Evolutionary conservation across 257 asterid genomes (phyloP), one percentile per base, ranked within the genome.

Genomic region (Nyctanthes arbortristis): DNA sequence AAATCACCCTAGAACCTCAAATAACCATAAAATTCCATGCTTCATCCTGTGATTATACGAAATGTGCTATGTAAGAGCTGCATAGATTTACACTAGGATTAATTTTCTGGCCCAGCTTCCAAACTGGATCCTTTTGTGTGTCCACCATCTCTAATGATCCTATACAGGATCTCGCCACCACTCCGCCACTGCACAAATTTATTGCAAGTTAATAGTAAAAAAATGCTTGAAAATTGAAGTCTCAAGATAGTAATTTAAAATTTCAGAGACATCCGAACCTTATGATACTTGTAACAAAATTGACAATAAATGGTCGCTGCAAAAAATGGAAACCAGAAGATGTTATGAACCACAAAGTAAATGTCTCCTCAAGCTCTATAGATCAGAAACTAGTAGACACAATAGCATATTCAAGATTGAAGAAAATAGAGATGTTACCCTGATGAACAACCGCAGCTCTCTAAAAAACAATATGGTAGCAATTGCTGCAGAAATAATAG

Each of bases 111-210:
- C 66, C 60, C 78, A 7, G 66, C 40, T 61, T 80, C 79, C 57
- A 71, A 77, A 71, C 71, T 67, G 56, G 91, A 69, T 29, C 76
- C 87, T 66, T 84, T 77, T 0, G 84, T 63, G 67, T 76, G 88
- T 57, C 77, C 87, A 63, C 91, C 79, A 47, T 87, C 95, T 52
- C n/a, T 84, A 25, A 79, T 22, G 73, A 85, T 81, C 84, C 97
- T 85, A 77, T 89, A 89, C 47, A 82, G 95, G 91, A 93, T n/a
- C n/a, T n/a, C 49, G 91, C 91, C 61, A 76, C 82, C 71, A 89
- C 85, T 66, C 87, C 91, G 16, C 96, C 96, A 80, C 99, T 93
- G 91, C 87, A 84, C 32, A 64, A 16, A 13, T 9, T 22, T 5
- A 22, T 49, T 0, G 58, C 28, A 49, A 49, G 8, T 12, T 49